These are phyloP conservation scores for Boletus tylopilopsis DNA, from an alignment of 768 basidiomycete genomes.

Conservation along the genomic window DNA sequence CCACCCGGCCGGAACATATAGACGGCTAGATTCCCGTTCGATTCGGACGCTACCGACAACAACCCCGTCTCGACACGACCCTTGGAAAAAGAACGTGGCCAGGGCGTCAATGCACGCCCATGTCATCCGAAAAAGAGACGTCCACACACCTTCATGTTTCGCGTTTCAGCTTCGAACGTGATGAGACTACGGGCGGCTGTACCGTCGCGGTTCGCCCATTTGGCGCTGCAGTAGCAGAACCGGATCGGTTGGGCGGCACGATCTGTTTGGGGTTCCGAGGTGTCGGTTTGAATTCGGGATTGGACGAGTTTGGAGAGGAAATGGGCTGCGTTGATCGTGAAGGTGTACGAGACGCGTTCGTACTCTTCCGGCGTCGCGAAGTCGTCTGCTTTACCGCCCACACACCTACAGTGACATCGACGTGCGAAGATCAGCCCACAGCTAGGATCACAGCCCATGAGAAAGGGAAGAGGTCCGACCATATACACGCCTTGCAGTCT, in stretches of 20 bases:
- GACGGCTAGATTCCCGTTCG: conserved; percentile 5
- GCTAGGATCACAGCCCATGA: not conserved
- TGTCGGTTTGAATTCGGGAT: not conserved
- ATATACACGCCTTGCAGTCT: conserved; percentile 25
- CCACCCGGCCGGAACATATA: conserved; percentile 26
- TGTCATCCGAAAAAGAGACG: no score
- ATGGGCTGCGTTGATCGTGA: conserved; percentile 20
- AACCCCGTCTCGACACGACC: conserved; percentile 21
- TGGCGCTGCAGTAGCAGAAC: conserved; percentile 28
- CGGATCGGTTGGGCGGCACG: conserved; percentile 11
- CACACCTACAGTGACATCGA: conserved; percentile 12
- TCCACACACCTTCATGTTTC: conserved; percentile 24
- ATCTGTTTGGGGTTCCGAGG: not conserved
- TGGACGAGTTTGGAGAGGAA: conserved; percentile 21
- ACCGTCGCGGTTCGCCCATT: conserved; percentile 17
- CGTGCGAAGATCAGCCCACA: conserved; percentile 1
- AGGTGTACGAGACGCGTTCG: conserved; percentile 24
- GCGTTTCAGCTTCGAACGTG: conserved; percentile 14
- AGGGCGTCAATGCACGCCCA: not conserved
- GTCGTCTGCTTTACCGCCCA: conserved; percentile 23
- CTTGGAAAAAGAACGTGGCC: conserved; percentile 1
- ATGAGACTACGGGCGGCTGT: conserved; percentile 12
- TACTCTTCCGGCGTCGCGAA: conserved; percentile 22
- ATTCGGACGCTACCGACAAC: conserved; percentile 13
- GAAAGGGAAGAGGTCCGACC: conserved; percentile 8